Conservation (phyloP, 2,329 filamentous ascomycete species). For the Trichoderma guizhouense region DNA sequence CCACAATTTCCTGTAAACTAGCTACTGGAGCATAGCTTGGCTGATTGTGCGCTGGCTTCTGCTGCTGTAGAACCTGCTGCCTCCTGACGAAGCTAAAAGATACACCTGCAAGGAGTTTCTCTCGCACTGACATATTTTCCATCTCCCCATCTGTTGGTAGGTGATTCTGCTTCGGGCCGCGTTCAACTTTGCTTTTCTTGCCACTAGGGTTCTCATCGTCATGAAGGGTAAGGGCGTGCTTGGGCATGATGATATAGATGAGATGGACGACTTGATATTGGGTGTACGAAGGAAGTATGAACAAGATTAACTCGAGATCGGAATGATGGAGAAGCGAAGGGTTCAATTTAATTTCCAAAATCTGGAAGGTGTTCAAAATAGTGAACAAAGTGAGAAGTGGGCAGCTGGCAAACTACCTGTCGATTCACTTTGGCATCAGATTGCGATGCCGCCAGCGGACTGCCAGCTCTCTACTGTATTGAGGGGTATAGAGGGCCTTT, state of each 20-base stretch:
- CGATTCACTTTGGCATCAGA: slow-evolving; percentile 5
- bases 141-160: not conserved
- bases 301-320: not conserved
- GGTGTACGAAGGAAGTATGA: not conserved
- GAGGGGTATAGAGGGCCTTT: not conserved
- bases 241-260: not conserved
- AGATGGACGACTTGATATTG: not conserved
- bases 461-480: not conserved
- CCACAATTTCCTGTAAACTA: not conserved
- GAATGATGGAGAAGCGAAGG: not conserved
- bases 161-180: no score
- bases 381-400: not conserved
- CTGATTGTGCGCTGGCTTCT: not conserved
- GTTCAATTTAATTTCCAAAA: not conserved
- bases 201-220: not conserved
- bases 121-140: not conserved
- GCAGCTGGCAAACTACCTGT: not conserved
- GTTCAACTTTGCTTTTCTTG: not conserved
- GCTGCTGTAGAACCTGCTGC: not conserved
- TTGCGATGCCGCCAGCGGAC: not conserved
- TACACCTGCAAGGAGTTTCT: slow-evolving; percentile 3
- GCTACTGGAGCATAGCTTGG: not conserved
- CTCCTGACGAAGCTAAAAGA: not conserved
- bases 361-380: not conserved
- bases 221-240: not conserved